phyloP scores from a whole-genome alignment of 164 flowering plant genomes.

The Chimonanthus praecox region DNA sequence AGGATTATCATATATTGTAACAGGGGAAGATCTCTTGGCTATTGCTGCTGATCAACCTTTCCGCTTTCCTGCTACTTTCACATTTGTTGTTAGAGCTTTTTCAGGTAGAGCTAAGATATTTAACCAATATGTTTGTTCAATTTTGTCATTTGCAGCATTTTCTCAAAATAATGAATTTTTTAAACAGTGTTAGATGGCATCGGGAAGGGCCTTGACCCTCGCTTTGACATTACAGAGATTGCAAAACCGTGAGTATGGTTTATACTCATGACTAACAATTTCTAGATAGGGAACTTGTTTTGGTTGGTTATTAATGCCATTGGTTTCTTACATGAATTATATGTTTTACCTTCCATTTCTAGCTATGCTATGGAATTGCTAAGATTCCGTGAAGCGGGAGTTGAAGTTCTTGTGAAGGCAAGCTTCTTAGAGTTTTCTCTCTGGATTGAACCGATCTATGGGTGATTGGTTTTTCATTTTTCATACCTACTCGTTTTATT shows the following conservation, averaged over 20 bases:
- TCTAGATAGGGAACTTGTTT: not conserved
- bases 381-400: constrained; percentile 90
- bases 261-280: not conserved
- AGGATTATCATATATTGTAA: constrained; percentile 15
- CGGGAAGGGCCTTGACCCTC: constrained; percentile 97
- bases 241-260: constrained; percentile 88
- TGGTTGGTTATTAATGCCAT: constrained; percentile 3
- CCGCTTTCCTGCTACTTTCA: constrained; percentile 96
- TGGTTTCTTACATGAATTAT: constrained; percentile 10
- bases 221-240: constrained; percentile 95
- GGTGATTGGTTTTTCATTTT: not conserved
- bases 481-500: constrained; percentile 5
- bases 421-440: constrained; percentile 15
- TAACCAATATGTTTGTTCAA: constrained; percentile 5
- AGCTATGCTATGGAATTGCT: constrained; percentile 94
- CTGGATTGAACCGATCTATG: not conserved
- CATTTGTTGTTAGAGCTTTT: constrained; percentile 98
- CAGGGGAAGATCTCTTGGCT: constrained; percentile 93
- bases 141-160: constrained; percentile 6
- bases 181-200: constrained; percentile 90
- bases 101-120: constrained; percentile 49
- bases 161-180: constrained; percentile 1
- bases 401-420: constrained; percentile 84
- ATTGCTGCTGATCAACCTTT: constrained; percentile 99
- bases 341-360: constrained; percentile 6